Conservation (phyloP, 2,329 filamentous ascomycete species). For the Fusarium sublunatum region DNA sequence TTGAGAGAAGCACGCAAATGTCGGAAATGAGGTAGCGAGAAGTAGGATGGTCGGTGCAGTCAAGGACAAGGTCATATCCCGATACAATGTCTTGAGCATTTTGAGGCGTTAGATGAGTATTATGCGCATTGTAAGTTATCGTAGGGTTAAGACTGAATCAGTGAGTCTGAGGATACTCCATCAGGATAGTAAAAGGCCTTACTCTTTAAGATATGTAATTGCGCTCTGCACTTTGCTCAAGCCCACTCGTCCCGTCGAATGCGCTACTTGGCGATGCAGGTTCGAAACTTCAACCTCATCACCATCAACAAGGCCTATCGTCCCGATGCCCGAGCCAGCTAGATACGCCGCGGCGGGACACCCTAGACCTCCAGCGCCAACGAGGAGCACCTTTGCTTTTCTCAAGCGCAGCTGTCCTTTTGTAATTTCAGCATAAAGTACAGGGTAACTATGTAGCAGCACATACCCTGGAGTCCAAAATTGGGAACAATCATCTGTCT, state of each 20-base stretch:
- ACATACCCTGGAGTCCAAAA: conserved; percentile 77
- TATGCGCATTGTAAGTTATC: conserved; percentile 71
- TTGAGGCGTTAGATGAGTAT: conserved; percentile 72
- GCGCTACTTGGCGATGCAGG: conserved; percentile 89
- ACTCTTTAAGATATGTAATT: conserved; percentile 68
- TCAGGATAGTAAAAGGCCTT: conserved; percentile 27
- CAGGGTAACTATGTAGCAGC: rapidly evolving
- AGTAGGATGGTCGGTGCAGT: conserved; percentile 94
- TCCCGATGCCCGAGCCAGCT: conserved; percentile 87
- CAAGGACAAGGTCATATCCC: conserved; percentile 84
- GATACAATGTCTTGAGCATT: conserved; percentile 75
- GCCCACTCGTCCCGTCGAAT: conserved; percentile 76
- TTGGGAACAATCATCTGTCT: conserved; percentile 90
- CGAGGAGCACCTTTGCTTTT: conserved; percentile 76
- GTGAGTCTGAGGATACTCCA: neutral
- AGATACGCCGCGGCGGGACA: conserved; percentile 95
- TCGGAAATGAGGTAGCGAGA: conserved; percentile 95
- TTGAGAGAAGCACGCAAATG: conserved; percentile 80
- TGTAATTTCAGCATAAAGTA: neutral
- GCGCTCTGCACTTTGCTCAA: conserved; percentile 85
- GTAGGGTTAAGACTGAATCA: conserved; percentile 75
- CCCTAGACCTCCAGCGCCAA: conserved; percentile 90
- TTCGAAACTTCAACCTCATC: conserved; percentile 91
- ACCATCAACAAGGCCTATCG: conserved; percentile 85
- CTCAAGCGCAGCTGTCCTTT: conserved; percentile 81